Conservation (phyloP, 805 yeast species). For the Lachancea lanzarotensis region DNA sequence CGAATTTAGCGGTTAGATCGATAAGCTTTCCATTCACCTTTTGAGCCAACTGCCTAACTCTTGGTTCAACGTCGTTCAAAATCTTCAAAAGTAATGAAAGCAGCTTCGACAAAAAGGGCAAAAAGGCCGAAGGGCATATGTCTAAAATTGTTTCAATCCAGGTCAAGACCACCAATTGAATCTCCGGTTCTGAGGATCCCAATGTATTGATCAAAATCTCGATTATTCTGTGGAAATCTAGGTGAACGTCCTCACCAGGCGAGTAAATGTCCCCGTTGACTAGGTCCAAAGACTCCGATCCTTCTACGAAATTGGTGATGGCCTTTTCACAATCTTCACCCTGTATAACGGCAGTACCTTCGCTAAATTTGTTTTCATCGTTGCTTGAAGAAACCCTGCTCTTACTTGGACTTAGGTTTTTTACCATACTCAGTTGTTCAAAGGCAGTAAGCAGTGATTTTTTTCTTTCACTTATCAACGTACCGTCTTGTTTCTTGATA, state of each 20-base stretch:
- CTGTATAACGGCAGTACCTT: neutral
- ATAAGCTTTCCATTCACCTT: conserved; percentile 52
- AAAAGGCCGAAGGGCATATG: conserved; percentile 65
- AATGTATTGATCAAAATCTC: conserved; percentile 77
- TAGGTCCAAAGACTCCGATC: conserved; percentile 3
- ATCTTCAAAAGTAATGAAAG: conserved; percentile 61
- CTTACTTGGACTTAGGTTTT: neutral
- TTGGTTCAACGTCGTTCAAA: conserved; percentile 47
- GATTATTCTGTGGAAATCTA: conserved; percentile 74
- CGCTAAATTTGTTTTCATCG: conserved; percentile 1
- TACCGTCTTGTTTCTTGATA: conserved; percentile 26
- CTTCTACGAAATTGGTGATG: neutral
- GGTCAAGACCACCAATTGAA: conserved; percentile 68
- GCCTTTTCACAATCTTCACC: neutral
- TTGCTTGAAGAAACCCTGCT: conserved; percentile 1
- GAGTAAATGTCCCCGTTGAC: conserved; percentile 51
- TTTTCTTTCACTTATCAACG: conserved; percentile 29
- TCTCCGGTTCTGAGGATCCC: conserved; percentile 65
- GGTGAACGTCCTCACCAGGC: conserved; percentile 74
- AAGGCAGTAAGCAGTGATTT: conserved; percentile 27
- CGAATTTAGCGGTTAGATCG: conserved; percentile 35
- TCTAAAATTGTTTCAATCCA: conserved; percentile 76
- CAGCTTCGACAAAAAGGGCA: conserved; percentile 67
- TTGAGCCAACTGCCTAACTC: conserved; percentile 47
- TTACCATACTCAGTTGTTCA: conserved; percentile 15